These are phyloP conservation scores for Ceratocystis cubensis DNA, from an alignment of 2,329 filamentous ascomycete species.

Conservation along the genomic window DNA sequence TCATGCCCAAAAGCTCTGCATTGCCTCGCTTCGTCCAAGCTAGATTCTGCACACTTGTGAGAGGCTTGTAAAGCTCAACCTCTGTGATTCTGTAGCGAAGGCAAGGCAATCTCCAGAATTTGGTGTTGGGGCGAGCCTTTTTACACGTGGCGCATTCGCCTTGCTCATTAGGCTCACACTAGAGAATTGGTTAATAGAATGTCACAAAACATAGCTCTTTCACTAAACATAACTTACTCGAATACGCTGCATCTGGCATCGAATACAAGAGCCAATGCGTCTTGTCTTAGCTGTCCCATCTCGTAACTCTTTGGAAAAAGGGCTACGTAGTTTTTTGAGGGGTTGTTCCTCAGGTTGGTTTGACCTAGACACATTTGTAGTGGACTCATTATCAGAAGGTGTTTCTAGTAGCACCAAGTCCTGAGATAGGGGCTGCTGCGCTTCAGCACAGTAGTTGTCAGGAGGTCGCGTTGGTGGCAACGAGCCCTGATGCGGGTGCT, in stretches of 20 bases:
- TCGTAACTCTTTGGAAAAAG: constrained; percentile 42
- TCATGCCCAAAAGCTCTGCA: constrained; percentile 28
- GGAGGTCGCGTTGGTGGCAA: too few species aligned
- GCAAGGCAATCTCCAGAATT: constrained; percentile 43
- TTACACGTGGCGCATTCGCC: constrained; percentile 43
- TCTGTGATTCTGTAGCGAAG: constrained; percentile 50
- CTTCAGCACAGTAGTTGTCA: too few species aligned
- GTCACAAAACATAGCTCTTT: constrained; percentile 9
- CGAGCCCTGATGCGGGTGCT: too few species aligned
- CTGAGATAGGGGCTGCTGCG: too few species aligned
- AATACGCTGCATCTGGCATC: constrained; percentile 50
- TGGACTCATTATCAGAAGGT: too few species aligned
- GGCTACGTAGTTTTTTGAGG: constrained; percentile 31
- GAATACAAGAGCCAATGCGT: constrained; percentile 46
- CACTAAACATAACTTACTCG: constrained; percentile 35
- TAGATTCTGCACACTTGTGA: constrained; percentile 41
- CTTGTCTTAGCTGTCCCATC: constrained; percentile 44
- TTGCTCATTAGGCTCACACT: constrained; percentile 42
- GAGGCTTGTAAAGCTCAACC: constrained; percentile 45
- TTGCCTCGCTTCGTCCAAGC: constrained; percentile 39
- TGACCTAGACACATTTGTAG: too few species aligned
- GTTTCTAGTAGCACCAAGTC: too few species aligned
- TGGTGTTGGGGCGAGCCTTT: constrained; percentile 36
- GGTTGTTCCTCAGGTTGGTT: too few species aligned
- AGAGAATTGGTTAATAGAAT: constrained; percentile 14